These are phyloP conservation scores for Raffaelea albimanens DNA, from an alignment of 2,329 filamentous ascomycete genomes.

Conservation along the genomic window DNA sequence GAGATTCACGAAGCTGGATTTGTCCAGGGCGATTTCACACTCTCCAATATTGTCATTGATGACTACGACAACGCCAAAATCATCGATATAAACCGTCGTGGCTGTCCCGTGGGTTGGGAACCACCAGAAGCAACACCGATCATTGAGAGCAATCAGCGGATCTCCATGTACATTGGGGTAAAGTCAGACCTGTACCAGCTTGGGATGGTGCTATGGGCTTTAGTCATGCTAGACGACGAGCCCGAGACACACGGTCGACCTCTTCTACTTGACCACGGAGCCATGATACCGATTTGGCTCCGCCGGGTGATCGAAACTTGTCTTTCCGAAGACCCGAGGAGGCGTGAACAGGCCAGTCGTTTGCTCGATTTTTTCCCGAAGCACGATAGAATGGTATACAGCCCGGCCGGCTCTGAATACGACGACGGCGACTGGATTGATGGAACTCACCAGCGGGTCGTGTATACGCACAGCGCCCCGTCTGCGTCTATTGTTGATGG, in stretches of 20 bases:
- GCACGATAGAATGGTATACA: conserved; percentile 1
- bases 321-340: conserved; percentile 62
- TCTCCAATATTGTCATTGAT: conserved; percentile 96
- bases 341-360: conserved; percentile 62
- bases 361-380: conserved; percentile 57
- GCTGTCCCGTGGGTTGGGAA: conserved; percentile 97
- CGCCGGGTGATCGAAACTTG: conserved; percentile 66
- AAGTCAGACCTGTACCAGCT: conserved; percentile 95
- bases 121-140: conserved; percentile 82
- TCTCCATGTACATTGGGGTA: conserved; percentile 95
- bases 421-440: conserved; percentile 15
- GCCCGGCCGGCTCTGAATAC: conserved; percentile 15
- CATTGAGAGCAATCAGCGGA: conserved; percentile 79
- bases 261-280: conserved; percentile 46
- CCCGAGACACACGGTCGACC: conserved; percentile 73
- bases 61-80: conserved; percentile 79
- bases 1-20: conserved; percentile 95
- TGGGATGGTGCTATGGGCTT: conserved; percentile 92
- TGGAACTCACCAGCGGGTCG: conserved; percentile 9
- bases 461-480: conserved; percentile 16
- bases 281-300: conserved; percentile 70
- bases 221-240: conserved; percentile 82
- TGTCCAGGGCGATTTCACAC: conserved; percentile 93
- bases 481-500: conserved; percentile 31
- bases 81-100: conserved; percentile 94